Evolutionary conservation across 2,329 filamentous ascomycete genomes (phyloP).

Genomic region (Cladosporium austrohemisphaericum): DNA sequence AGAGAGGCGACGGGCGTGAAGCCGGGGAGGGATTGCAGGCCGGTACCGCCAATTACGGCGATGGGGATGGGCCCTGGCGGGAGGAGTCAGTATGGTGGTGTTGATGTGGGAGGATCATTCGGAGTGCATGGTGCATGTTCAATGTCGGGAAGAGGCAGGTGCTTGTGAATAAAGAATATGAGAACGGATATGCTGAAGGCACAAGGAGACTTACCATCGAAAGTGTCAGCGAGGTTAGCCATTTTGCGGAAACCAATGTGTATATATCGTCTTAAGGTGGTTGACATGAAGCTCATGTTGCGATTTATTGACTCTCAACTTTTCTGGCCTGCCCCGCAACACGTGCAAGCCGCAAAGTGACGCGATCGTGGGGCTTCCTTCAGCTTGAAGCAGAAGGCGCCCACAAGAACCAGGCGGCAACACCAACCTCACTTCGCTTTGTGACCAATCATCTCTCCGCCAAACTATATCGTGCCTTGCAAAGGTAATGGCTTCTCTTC

Average conservation of each 20-base stretch:
- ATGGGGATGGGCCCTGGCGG: conserved; percentile 46
- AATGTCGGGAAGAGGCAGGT: too few relatives aligned
- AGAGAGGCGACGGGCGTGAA: conserved; percentile 81
- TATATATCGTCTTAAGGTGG: conserved; percentile 10
- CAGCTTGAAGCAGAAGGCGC: too few relatives aligned
- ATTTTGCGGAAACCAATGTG: conserved; percentile 35
- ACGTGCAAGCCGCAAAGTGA: conserved; percentile 10
- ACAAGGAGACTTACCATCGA: conserved; percentile 29
- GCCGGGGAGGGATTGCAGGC: conserved; percentile 79
- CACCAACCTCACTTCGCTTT: too few relatives aligned
- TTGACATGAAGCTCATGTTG: not conserved
- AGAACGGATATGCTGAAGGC: not conserved
- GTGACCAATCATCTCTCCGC: too few relatives aligned
- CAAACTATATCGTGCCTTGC: too few relatives aligned
- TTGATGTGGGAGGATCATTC: too few relatives aligned
- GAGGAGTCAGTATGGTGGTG: not conserved
- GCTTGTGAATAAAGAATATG: too few relatives aligned
- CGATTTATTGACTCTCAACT: conserved; percentile 12
- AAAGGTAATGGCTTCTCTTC: too few relatives aligned
- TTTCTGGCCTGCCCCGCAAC: conserved; percentile 14
- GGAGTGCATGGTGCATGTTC: too few relatives aligned
- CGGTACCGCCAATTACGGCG: conserved; percentile 67
- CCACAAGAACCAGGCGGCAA: too few relatives aligned
- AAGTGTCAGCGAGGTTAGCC: conserved; percentile 33
- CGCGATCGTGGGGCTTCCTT: conserved; percentile 1